phyloP scores from a whole-genome alignment of 305 asterid species.

The Withania somnifera region DNA sequence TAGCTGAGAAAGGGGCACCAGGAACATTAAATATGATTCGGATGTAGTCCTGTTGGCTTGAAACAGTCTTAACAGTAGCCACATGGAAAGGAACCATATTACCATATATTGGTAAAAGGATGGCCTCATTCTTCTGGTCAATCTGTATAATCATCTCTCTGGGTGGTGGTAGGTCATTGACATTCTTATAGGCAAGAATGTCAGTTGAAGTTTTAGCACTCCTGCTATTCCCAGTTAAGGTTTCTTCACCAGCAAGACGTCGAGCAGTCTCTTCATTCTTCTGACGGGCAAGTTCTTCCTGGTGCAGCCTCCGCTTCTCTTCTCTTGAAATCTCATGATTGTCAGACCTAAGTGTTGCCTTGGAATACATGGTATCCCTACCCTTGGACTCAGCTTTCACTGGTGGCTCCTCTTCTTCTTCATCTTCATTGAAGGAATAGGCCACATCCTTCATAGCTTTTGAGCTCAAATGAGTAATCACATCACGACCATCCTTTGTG shows the following conservation, averaged over 20 bases:
- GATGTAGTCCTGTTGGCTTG: slow-evolving; percentile 70
- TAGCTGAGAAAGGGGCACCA: slow-evolving; percentile 49
- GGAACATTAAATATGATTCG: slow-evolving; percentile 68
- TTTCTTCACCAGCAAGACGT: slow-evolving; percentile 52
- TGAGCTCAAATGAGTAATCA: slow-evolving; percentile 38
- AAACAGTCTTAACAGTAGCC: slow-evolving; percentile 55
- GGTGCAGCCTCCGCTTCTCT: slow-evolving; percentile 54
- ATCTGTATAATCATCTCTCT: slow-evolving; percentile 64
- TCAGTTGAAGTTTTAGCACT: slow-evolving; percentile 31
- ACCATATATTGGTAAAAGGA: slow-evolving; percentile 67
- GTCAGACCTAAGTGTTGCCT: slow-evolving; percentile 66
- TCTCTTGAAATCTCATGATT: slow-evolving; percentile 30
- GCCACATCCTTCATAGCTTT: slow-evolving; percentile 45
- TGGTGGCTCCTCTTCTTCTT: slow-evolving; percentile 21
- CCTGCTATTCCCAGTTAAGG: slow-evolving; percentile 22
- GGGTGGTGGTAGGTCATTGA: slow-evolving; percentile 51
- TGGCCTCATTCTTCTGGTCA: slow-evolving; percentile 67
- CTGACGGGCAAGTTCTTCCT: slow-evolving; percentile 62
- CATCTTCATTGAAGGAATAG: slow-evolving; percentile 49
- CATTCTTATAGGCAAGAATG: slow-evolving; percentile 49
- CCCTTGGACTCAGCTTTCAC: slow-evolving; percentile 18
- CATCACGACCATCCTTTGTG: slow-evolving; percentile 26
- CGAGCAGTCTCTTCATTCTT: slow-evolving; percentile 64
- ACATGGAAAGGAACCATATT: slow-evolving; percentile 71
- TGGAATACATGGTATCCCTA: slow-evolving; percentile 24